Evolutionary conservation across 257 asterid genomes (phyloP).

Genomic region (Jacaranda copaia): DNA sequence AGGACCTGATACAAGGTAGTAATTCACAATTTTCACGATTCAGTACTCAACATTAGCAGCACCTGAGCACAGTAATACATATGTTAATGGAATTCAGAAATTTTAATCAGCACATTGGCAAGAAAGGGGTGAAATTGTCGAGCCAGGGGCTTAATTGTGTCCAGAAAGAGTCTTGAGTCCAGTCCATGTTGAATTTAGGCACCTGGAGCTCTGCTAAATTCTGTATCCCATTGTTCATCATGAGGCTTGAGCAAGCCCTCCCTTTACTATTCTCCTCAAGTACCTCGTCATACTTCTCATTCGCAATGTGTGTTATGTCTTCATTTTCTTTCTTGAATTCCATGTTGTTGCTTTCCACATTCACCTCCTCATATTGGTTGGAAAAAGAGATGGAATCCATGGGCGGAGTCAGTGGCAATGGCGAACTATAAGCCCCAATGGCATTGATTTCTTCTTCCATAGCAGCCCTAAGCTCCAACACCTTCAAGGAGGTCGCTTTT

Average conservation of each 20-base stretch:
- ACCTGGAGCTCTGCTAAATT: conserved; percentile 55
- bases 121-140: conserved; percentile 45
- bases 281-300: background rate
- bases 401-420: conserved; percentile 33
- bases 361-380: conserved; percentile 34
- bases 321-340: conserved; percentile 39
- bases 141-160: conserved; percentile 74
- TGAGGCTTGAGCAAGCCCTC: conserved; percentile 29
- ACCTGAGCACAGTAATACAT: background rate
- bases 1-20: background rate
- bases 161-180: conserved; percentile 73
- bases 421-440: background rate
- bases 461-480: conserved; percentile 73
- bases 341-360: background rate
- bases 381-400: conserved; percentile 36
- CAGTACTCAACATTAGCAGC: background rate
- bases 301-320: conserved; percentile 6
- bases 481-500: conserved; percentile 71
- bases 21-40: background rate
- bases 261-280: conserved; percentile 20
- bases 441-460: conserved; percentile 49
- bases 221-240: conserved; percentile 39
- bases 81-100: background rate
- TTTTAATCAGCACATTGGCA: conserved; percentile 33
- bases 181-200: conserved; percentile 56